Evolutionary conservation across 2,329 filamentous ascomycete species (phyloP).

Genomic region (Coniella lustricola): DNA sequence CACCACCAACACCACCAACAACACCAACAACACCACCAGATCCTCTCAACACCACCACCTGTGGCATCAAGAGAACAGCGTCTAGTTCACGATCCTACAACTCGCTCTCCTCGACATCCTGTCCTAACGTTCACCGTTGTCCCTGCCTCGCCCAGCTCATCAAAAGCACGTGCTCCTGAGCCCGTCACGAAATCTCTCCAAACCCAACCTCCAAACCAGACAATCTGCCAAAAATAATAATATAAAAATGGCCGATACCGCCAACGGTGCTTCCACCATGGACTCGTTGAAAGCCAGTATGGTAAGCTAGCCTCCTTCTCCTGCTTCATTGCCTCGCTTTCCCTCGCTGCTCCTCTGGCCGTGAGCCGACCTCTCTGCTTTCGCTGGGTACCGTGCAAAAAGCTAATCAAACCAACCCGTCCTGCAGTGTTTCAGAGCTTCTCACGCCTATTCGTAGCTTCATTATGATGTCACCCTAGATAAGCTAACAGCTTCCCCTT

Average conservation of each 20-base stretch:
- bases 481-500: conserved; percentile 26
- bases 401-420: conserved; percentile 24
- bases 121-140: too few relatives aligned
- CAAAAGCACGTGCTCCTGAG: neutral
- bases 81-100: too few relatives aligned
- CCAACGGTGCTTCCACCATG: conserved; percentile 40
- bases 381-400: neutral
- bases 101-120: too few relatives aligned
- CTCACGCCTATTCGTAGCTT: conserved; percentile 1
- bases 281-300: conserved; percentile 46
- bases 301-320: conserved; percentile 31
- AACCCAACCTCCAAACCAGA: too few relatives aligned
- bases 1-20: too few relatives aligned
- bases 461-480: conserved; percentile 17
- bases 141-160: too few relatives aligned
- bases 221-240: too few relatives aligned
- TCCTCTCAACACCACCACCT: too few relatives aligned
- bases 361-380: neutral
- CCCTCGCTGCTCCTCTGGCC: neutral
- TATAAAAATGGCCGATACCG: conserved; percentile 34
- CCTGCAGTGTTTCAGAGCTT: conserved; percentile 27
- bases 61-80: too few relatives aligned
- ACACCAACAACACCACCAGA: too few relatives aligned
- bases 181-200: conserved; percentile 7
- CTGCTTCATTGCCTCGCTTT: neutral